Percentiles rank a stretch among this genome's conserved stretches.
phyloP scores from a whole-genome alignment of 768 basidiomycete genomes.

The Epithele typhae region DNA sequence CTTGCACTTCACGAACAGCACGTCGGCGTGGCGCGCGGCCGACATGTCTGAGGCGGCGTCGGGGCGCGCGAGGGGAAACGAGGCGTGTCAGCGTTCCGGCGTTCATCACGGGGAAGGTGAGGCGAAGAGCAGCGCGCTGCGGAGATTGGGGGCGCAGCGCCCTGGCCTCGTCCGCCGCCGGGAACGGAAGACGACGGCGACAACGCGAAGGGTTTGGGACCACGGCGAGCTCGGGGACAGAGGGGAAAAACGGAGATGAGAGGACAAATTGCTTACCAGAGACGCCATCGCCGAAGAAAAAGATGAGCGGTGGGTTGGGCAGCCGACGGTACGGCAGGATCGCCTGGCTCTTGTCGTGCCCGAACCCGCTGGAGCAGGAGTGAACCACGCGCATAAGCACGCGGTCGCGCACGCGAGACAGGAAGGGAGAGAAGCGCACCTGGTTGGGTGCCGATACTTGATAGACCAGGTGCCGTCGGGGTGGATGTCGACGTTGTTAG shows the following conservation, averaged over 20 bases:
- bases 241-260: too few relatives aligned
- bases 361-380: slow-evolving; percentile 56
- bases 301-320: slow-evolving; percentile 67
- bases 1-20: slow-evolving; percentile 91
- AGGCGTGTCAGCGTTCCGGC: neutral
- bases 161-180: neutral
- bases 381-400: too few relatives aligned
- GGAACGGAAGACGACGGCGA: neutral
- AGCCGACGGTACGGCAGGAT: slow-evolving; percentile 87
- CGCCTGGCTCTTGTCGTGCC: slow-evolving; percentile 95
- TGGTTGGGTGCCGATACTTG: slow-evolving; percentile 83
- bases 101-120: too few relatives aligned
- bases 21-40: slow-evolving; percentile 87
- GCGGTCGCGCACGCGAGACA: too few relatives aligned
- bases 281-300: slow-evolving; percentile 98
- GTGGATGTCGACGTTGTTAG: slow-evolving; percentile 78
- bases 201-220: neutral
- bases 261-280: slow-evolving; percentile 53
- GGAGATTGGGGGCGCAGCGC: neutral
- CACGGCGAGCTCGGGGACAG: neutral
- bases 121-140: too few relatives aligned
- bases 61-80: neutral
- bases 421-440: slow-evolving; percentile 37
- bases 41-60: slow-evolving; percentile 72
- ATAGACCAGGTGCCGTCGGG: slow-evolving; percentile 75